These are phyloP conservation scores for Annulohypoxylon truncatum DNA, from an alignment of 2,329 filamentous ascomycete species.

Conservation along the genomic window DNA sequence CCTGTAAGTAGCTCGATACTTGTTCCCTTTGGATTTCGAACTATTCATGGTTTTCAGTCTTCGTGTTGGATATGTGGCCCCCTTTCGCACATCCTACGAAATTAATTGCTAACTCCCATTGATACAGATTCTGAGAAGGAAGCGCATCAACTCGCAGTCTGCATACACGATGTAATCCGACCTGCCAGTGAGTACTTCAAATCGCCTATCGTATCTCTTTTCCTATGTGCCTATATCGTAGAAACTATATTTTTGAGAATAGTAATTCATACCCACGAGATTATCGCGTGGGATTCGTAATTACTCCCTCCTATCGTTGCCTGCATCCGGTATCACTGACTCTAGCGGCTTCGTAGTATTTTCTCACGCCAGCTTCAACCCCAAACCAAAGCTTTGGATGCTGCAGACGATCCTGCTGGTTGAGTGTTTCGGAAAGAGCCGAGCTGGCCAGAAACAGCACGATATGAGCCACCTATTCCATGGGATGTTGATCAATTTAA, in stretches of 20 bases:
- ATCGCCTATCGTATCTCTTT: not conserved
- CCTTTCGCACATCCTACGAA: not conserved
- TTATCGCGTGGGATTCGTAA: not conserved
- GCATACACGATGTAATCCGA: conserved; percentile 69
- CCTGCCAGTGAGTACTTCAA: conserved; percentile 56
- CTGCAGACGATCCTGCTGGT: conserved; percentile 71
- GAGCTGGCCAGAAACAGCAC: conserved; percentile 71
- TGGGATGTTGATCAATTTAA: conserved; percentile 54
- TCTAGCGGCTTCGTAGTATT: conserved; percentile 55
- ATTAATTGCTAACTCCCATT: not conserved
- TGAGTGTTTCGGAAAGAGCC: conserved; percentile 73
- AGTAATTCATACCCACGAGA: not conserved
- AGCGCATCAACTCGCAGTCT: conserved; percentile 69
- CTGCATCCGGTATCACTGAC: not conserved
- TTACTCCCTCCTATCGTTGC: not conserved
- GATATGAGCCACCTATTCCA: conserved; percentile 70
- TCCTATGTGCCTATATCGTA: not conserved
- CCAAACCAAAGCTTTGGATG: conserved; percentile 70
- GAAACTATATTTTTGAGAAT: not conserved
- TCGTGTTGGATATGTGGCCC: not conserved
- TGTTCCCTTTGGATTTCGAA: no score
- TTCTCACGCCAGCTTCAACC: conserved; percentile 65
- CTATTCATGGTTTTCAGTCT: not conserved
- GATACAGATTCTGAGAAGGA: conserved; percentile 62
- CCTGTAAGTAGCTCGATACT: conserved; percentile 51